Evolutionary conservation across 2,329 filamentous ascomycete species (phyloP).

Genomic region (Fusarium citri): DNA sequence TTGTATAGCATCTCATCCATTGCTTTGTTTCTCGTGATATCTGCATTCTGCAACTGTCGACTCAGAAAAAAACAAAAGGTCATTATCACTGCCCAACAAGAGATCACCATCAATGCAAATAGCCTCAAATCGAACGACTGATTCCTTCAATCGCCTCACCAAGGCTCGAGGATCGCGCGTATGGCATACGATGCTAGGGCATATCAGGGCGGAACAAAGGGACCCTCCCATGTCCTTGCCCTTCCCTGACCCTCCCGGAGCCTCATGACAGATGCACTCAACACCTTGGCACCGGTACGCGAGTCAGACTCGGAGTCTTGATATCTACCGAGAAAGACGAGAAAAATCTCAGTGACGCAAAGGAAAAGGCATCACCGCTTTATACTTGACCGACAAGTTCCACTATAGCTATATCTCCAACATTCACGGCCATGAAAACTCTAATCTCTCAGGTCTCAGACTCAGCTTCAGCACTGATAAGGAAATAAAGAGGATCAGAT

Average conservation of each 20-base stretch:
- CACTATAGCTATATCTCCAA: neutral
- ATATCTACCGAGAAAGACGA: conserved; percentile 2
- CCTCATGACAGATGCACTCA: conserved; percentile 11
- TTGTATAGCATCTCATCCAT: neutral
- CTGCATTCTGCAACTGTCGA: neutral
- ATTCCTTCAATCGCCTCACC: conserved; percentile 19
- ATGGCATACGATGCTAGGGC: neutral
- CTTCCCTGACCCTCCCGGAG: conserved; percentile 1
- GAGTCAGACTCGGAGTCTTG: conserved; percentile 13
- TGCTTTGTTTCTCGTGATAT: neutral
- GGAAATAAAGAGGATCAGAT: conserved; percentile 8
- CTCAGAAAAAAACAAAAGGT: neutral
- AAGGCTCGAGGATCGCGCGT: neutral
- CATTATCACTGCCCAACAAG: neutral
- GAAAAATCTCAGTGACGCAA: conserved; percentile 11
- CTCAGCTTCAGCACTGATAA: conserved; percentile 3
- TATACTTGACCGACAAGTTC: conserved; percentile 5
- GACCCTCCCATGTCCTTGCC: neutral
- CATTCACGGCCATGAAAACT: neutral
- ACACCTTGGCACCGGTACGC: neutral
- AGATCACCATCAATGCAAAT: neutral
- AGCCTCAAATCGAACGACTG: conserved; percentile 7
- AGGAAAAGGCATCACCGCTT: conserved; percentile 12
- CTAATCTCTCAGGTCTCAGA: neutral
- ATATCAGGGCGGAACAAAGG: neutral